Evolutionary conservation across 129 eudicot species (phyloP).

Genomic region (Lactuca sativa): DNA sequence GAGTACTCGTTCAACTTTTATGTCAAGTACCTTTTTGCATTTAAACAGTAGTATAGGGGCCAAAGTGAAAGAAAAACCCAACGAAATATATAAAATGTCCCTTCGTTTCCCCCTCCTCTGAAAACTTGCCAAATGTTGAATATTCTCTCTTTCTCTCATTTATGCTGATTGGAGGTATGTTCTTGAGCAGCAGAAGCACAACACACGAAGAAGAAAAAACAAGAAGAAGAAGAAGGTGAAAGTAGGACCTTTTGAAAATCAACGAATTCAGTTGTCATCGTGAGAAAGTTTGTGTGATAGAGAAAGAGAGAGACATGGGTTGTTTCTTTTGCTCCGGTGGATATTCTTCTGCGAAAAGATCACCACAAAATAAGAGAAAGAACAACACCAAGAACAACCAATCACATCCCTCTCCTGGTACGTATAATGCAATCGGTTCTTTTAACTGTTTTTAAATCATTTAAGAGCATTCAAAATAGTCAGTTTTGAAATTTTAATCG

Average conservation of each 20-base stretch:
- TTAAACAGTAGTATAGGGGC: neutral
- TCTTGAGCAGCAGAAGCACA: conserved; percentile 14
- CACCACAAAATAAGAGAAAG: conserved; percentile 24
- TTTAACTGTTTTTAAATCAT: neutral
- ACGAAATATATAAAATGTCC: neutral
- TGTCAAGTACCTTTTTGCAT: neutral
- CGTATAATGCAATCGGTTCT: conserved; percentile 17
- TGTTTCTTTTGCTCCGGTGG: conserved; percentile 45
- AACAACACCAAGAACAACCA: conserved; percentile 21
- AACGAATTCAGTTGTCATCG: neutral
- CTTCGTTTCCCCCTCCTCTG: conserved; percentile 11
- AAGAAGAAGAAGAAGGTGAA: neutral
- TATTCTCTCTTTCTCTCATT: neutral
- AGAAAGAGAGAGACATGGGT: conserved; percentile 36
- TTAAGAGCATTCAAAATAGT: neutral
- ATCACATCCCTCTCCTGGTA: conserved; percentile 37
- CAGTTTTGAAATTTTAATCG: neutral
- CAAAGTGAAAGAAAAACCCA: neutral
- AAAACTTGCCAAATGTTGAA: conserved; percentile 13
- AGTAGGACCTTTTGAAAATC: neutral
- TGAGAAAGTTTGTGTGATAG: neutral
- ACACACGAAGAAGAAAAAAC: neutral
- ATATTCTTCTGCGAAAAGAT: conserved; percentile 25
- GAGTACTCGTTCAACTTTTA: no score
- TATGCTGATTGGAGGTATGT: no score